Conservation (phyloP, 148 eudicot species). For the Tetragonia tetragonoides region DNA sequence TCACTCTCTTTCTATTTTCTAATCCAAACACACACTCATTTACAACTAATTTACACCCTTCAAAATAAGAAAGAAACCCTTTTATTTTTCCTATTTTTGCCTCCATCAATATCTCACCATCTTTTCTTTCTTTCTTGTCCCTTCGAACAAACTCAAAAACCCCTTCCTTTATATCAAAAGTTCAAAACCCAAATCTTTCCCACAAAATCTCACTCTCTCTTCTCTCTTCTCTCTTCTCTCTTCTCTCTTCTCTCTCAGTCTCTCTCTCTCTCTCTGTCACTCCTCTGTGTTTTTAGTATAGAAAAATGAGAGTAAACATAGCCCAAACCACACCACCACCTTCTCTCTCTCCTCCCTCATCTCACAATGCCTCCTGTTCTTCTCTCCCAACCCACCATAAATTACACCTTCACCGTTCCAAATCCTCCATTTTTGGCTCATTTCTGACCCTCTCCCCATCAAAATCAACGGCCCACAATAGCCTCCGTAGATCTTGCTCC, state of each 20-base stretch:
- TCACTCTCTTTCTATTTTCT: too few relatives aligned
- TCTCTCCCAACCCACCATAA: slow-evolving; percentile 7
- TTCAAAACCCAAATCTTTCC: not conserved
- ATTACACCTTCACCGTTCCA: slow-evolving; percentile 4
- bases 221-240: not conserved
- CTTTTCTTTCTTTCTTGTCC: slow-evolving; percentile 7
- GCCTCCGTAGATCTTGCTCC: slow-evolving; percentile 14
- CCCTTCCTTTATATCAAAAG: not conserved
- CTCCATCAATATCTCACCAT: slow-evolving; percentile 13
- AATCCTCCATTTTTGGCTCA: not conserved
- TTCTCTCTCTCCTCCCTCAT: slow-evolving; percentile 16
- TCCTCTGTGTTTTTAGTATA: not conserved
- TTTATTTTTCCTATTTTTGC: slow-evolving; percentile 2
- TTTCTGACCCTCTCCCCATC: not conserved
- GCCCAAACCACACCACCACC: slow-evolving; percentile 29
- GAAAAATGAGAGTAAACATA: slow-evolving; percentile 31
- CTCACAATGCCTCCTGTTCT: slow-evolving; percentile 17
- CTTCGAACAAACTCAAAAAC: not conserved
- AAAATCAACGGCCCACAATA: slow-evolving; percentile 17
- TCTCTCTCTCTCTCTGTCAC: not conserved
- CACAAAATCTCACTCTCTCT: slow-evolving; percentile 14
- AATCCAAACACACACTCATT: too few relatives aligned
- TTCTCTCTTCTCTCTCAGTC: not conserved
- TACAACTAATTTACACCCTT: too few relatives aligned
- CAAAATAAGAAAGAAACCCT: not conserved